A percentile compares a stretch with the other conserved stretches of the same genome.
Evolutionary conservation across 164 flowering plant genomes (phyloP).

Genomic region (Nymphaea colorata): DNA sequence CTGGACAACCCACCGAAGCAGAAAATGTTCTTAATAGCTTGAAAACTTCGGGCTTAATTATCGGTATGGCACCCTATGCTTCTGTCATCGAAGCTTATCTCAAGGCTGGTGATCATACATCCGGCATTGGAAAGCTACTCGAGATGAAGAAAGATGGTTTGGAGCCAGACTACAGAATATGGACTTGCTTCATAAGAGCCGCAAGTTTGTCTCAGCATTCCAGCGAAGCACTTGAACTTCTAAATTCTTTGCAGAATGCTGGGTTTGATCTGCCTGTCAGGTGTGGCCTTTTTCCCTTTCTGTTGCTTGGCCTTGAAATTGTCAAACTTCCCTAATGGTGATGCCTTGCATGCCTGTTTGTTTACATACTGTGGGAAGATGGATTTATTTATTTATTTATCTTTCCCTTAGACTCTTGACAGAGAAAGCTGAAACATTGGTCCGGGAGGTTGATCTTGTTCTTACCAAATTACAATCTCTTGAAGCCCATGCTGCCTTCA

Average conservation of each 20-base stretch:
- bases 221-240: constrained; percentile 48
- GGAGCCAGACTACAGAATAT: constrained; percentile 82
- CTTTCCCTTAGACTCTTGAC: constrained; percentile 57
- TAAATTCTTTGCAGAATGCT: constrained; percentile 52
- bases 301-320: too few relatives aligned
- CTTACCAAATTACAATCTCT: constrained; percentile 44
- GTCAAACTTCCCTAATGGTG: too few relatives aligned
- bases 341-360: not conserved
- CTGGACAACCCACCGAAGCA: constrained; percentile 77
- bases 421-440: constrained; percentile 44
- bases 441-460: constrained; percentile 47
- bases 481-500: constrained; percentile 80
- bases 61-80: constrained; percentile 60
- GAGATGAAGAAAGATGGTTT: constrained; percentile 72
- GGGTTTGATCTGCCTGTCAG: constrained; percentile 87
- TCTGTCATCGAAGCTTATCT: constrained; percentile 91
- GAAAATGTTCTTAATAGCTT: constrained; percentile 65
- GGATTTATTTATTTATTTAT: not conserved
- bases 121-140: constrained; percentile 59
- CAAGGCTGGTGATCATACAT: constrained; percentile 51
- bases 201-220: constrained; percentile 56
- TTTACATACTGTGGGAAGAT: not conserved
- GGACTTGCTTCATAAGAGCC: constrained; percentile 91
- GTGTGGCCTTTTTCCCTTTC: constrained; percentile 13
- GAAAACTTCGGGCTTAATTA: constrained; percentile 28